Percentiles rank a stretch among this genome's conserved stretches.
Conservation (phyloP, 495 filamentous ascomycete genomes). For the Chaetomium tenue region DNA sequence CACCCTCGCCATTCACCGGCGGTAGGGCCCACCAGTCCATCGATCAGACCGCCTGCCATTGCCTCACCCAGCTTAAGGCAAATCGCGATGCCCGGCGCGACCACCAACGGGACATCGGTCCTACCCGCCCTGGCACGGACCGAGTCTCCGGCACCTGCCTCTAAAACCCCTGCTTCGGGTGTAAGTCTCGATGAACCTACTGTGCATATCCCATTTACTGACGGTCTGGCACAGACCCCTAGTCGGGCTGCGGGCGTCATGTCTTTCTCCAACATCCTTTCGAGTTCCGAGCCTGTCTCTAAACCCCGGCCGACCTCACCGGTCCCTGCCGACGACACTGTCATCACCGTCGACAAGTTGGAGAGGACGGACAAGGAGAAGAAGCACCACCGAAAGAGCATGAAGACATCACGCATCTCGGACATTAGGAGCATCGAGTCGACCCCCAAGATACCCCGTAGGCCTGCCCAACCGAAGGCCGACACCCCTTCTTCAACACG, state of each 20-base stretch:
- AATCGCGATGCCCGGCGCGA: constrained; percentile 43
- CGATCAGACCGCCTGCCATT: constrained; percentile 52
- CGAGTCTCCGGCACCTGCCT: constrained; percentile 39
- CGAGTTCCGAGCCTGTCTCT: constrained; percentile 62
- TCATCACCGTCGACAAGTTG: constrained; percentile 30
- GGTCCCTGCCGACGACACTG: constrained; percentile 32
- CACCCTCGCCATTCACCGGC: constrained; percentile 54
- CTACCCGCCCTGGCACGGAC: constrained; percentile 46
- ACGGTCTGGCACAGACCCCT: constrained; percentile 49
- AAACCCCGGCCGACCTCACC: constrained; percentile 48
- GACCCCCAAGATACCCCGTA: constrained; percentile 42
- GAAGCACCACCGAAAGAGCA: constrained; percentile 42
- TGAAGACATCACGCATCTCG: constrained; percentile 43
- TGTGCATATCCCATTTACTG: constrained; percentile 4
- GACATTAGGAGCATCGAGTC: constrained; percentile 40
- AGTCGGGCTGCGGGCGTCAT: constrained; percentile 76
- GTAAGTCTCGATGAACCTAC: constrained; percentile 37
- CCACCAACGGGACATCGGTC: constrained; percentile 47
- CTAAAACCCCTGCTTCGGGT: constrained; percentile 36
- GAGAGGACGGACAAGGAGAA: constrained; percentile 33
- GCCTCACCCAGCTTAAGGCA: constrained; percentile 49
- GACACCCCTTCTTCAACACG: constrained; percentile 46
- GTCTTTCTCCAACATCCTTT: constrained; percentile 89
- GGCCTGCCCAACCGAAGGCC: constrained; percentile 42
- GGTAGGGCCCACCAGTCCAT: constrained; percentile 54